phyloP scores from a whole-genome alignment of 164 flowering plant genomes.

The Magnolia officinalis region DNA sequence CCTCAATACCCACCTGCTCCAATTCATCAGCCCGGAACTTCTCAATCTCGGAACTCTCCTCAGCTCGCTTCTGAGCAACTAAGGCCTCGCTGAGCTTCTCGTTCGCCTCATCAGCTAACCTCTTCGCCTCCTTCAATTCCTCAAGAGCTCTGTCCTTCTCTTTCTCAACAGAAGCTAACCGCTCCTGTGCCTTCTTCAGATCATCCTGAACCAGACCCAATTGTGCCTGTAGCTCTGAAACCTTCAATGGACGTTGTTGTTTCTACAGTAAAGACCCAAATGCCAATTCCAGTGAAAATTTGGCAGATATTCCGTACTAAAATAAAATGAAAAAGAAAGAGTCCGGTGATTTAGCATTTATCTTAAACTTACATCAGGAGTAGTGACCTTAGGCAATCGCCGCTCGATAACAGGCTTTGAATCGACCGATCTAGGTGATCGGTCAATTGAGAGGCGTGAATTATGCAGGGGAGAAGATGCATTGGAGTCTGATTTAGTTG shows the following conservation, averaged over 20 bases:
- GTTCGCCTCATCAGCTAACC: constrained; percentile 64
- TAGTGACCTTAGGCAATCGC: constrained; percentile 47
- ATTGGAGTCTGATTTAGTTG: constrained; percentile 55
- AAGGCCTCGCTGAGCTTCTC: constrained; percentile 73
- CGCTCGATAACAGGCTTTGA: constrained; percentile 45
- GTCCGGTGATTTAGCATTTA: neutral
- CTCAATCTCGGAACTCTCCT: constrained; percentile 87
- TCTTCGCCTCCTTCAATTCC: constrained; percentile 75
- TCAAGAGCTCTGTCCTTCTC: constrained; percentile 62
- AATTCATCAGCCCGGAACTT: constrained; percentile 86
- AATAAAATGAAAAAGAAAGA: neutral
- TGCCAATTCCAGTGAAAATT: neutral
- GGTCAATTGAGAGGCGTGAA: constrained; percentile 57
- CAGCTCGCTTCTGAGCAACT: constrained; percentile 84
- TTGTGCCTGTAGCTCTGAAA: constrained; percentile 67
- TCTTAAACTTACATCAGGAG: constrained; percentile 56
- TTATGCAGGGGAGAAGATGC: constrained; percentile 57
- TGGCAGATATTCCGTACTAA: neutral
- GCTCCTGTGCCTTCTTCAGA: constrained; percentile 76
- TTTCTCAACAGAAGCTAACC: constrained; percentile 47
- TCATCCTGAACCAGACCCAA: constrained; percentile 60
- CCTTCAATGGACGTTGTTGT: constrained; percentile 50
- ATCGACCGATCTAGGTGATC: constrained; percentile 58
- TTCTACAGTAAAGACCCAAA: constrained; percentile 40
- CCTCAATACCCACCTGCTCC: constrained; percentile 84